phyloP scores from a whole-genome alignment of 768 basidiomycete genomes.

The Termitomyces sp. region DNA sequence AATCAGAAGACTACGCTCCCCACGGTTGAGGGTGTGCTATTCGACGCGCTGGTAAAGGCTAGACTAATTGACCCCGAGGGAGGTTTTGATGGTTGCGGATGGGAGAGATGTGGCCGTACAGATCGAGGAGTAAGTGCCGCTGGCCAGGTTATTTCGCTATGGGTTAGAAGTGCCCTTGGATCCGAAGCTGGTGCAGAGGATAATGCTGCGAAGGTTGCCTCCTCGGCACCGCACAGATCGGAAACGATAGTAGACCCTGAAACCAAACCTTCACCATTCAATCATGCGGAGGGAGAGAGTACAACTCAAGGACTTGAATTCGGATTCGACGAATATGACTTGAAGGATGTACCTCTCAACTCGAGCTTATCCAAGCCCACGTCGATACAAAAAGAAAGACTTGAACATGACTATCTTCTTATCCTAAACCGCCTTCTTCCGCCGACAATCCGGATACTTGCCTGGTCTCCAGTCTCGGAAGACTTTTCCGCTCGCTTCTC shows the following conservation, averaged over 20 bases:
- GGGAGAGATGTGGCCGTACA: constrained; percentile 89
- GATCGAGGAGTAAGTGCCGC: constrained; percentile 94
- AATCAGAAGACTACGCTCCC: constrained; percentile 63
- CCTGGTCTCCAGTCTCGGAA: constrained; percentile 85
- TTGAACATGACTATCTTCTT: constrained; percentile 71
- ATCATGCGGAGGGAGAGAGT: not conserved
- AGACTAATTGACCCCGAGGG: constrained; percentile 68
- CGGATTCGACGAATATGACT: constrained; percentile 17
- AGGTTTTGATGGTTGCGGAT: constrained; percentile 83
- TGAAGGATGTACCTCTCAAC: constrained; percentile 18
- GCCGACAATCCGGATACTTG: constrained; percentile 81
- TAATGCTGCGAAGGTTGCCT: not conserved
- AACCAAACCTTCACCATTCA: not conserved
- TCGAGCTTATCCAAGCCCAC: constrained; percentile 13
- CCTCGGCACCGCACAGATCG: constrained; percentile 7
- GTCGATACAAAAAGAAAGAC: constrained; percentile 13
- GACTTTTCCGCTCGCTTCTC: constrained; percentile 86
- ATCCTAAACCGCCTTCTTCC: constrained; percentile 88
- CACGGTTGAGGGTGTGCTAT: constrained; percentile 87
- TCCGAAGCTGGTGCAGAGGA: constrained; percentile 13
- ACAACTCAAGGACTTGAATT: constrained; percentile 16
- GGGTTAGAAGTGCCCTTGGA: constrained; percentile 71
- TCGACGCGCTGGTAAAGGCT: constrained; percentile 71
- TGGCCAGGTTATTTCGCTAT: constrained; percentile 89
- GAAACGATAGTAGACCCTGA: not conserved